phyloP scores from a whole-genome alignment of 768 basidiomycete genomes.

The Boletus tylopilopsis region DNA sequence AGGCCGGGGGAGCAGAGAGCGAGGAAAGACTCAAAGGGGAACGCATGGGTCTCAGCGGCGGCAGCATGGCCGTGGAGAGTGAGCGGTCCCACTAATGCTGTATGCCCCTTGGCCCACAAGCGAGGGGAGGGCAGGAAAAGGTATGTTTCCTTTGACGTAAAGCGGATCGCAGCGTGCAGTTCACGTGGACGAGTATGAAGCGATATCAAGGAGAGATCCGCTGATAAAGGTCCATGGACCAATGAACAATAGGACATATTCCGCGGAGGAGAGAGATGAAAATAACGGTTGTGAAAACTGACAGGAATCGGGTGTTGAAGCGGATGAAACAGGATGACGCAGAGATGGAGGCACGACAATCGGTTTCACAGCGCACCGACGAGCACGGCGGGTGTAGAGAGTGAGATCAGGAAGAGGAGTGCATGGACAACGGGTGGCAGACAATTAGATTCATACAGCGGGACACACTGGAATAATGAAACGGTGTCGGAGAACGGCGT shows the following conservation, averaged over 20 bases:
- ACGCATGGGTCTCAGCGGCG: constrained; percentile 12
- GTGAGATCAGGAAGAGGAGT: constrained; percentile 10
- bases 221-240: constrained; percentile 28
- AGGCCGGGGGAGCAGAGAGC: constrained; percentile 11
- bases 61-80: constrained; percentile 30
- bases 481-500: constrained; percentile 24
- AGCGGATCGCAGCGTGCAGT: constrained; percentile 17
- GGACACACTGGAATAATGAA: constrained; percentile 25
- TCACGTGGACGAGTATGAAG: constrained; percentile 14
- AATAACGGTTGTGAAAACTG: not conserved
- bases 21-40: constrained; percentile 12
- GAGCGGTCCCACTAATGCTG: constrained; percentile 11
- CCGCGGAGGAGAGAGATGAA: not conserved
- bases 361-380: constrained; percentile 13
- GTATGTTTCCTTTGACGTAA: constrained; percentile 31
- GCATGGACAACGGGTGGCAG: constrained; percentile 30
- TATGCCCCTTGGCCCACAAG: constrained; percentile 28
- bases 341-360: constrained; percentile 1
- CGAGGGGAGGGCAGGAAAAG: constrained; percentile 28
- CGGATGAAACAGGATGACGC: constrained; percentile 1
- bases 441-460: constrained; percentile 26
- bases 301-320: constrained; percentile 1
- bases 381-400: constrained; percentile 15
- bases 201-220: constrained; percentile 26
- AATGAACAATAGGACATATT: not conserved